Conservation (phyloP, 306 rosid genomes). For the Cotoneaster glaucophyllus region DNA sequence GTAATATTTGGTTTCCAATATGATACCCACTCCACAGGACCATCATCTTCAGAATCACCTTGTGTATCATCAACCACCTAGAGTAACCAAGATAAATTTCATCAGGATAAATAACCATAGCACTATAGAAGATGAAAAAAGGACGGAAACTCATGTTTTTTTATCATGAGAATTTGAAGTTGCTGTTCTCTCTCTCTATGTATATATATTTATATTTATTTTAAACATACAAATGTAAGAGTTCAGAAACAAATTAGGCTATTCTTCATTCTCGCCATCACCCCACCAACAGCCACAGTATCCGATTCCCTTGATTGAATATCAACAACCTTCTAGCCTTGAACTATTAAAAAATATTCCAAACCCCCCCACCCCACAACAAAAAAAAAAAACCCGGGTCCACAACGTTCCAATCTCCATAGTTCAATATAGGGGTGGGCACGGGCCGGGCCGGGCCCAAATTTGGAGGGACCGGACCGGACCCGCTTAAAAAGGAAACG, state of each 20-base stretch:
- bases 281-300: neutral
- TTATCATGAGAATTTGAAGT: neutral
- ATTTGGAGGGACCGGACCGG: no score
- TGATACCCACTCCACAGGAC: slow-evolving; percentile 73
- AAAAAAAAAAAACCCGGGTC: no score
- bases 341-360: neutral
- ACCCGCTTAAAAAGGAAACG: no score
- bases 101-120: slow-evolving; percentile 16
- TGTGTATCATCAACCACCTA: slow-evolving; percentile 59
- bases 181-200: no score
- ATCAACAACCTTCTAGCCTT: neutral
- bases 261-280: neutral
- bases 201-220: no score
- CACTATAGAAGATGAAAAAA: neutral
- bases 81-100: slow-evolving; percentile 25
- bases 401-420: neutral
- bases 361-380: no score
- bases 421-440: no score
- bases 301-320: neutral
- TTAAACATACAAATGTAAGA: no score
- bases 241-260: neutral
- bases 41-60: slow-evolving; percentile 54
- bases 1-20: slow-evolving; percentile 90
- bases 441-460: no score
- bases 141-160: neutral